Percentiles rank a stretch among this genome's conserved stretches.
phyloP scores from a whole-genome alignment of 768 basidiomycete species.

The Hypholoma fasciculare region DNA sequence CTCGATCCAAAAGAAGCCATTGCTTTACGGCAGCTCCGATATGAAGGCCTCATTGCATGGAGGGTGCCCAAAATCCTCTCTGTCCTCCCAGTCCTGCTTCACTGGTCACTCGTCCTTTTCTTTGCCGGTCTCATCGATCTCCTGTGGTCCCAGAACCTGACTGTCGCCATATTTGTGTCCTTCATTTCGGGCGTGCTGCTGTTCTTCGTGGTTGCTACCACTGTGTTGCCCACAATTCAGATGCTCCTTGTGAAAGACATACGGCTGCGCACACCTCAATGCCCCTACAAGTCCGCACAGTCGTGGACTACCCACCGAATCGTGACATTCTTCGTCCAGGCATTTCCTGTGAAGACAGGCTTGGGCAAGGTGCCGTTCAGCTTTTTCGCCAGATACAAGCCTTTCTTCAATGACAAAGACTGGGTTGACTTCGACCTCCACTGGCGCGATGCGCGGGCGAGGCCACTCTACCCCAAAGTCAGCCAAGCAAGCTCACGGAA shows the following conservation, averaged over 20 bases:
- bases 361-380: background rate
- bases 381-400: constrained; percentile 3
- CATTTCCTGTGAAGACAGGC: background rate
- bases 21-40: constrained; percentile 18
- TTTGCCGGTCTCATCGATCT: constrained; percentile 21
- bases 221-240: constrained; percentile 11
- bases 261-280: constrained; percentile 7
- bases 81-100: constrained; percentile 17
- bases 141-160: constrained; percentile 14
- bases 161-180: constrained; percentile 14
- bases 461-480: background rate
- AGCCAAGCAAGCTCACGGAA: background rate
- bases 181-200: constrained; percentile 12
- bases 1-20: constrained; percentile 16
- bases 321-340: constrained; percentile 3
- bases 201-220: constrained; percentile 11
- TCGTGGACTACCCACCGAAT: constrained; percentile 13
- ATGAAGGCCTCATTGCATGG: constrained; percentile 20
- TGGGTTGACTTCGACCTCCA: constrained; percentile 12
- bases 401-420: constrained; percentile 8
- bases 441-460: constrained; percentile 4
- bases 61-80: constrained; percentile 19
- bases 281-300: constrained; percentile 19
- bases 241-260: constrained; percentile 6
- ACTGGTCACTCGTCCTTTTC: constrained; percentile 19